Conservation (phyloP, 352 stramenopile species). For the Globisporangium echinulatum region DNA sequence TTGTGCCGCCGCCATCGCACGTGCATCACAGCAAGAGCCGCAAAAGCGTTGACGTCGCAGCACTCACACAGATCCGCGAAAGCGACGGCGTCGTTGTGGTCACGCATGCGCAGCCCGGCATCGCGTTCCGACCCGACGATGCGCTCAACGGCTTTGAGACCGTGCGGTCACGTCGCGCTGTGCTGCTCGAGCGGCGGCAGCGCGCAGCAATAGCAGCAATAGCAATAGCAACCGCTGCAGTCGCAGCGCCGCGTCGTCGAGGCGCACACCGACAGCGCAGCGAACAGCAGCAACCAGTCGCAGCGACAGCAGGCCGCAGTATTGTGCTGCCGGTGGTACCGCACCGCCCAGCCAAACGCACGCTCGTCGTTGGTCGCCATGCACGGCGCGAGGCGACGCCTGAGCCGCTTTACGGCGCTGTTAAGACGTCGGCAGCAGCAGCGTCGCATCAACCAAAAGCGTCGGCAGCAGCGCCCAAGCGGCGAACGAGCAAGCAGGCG, state of each 20-base stretch:
- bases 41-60: constrained; percentile 3
- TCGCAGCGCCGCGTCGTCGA: too few species aligned
- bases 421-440: too few species aligned
- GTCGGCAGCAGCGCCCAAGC: too few species aligned
- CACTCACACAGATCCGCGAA: constrained; percentile 13
- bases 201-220: constrained; percentile 2
- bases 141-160: constrained; percentile 17
- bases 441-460: too few species aligned
- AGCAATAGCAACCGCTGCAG: too few species aligned
- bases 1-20: too few species aligned
- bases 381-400: too few species aligned
- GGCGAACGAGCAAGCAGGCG: too few species aligned
- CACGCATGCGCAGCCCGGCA: constrained; percentile 12
- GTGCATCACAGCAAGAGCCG: background rate
- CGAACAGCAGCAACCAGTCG: background rate
- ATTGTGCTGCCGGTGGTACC: too few species aligned
- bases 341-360: background rate
- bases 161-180: constrained; percentile 23
- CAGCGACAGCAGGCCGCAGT: too few species aligned
- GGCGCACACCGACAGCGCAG: background rate
- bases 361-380: background rate
- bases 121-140: constrained; percentile 9
- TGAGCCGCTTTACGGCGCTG: too few species aligned
- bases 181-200: constrained; percentile 19
- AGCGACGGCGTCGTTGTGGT: constrained; percentile 15